These are phyloP conservation scores for Scheffersomyces ergatensis DNA, from an alignment of 805 yeast species.

Conservation along the genomic window DNA sequence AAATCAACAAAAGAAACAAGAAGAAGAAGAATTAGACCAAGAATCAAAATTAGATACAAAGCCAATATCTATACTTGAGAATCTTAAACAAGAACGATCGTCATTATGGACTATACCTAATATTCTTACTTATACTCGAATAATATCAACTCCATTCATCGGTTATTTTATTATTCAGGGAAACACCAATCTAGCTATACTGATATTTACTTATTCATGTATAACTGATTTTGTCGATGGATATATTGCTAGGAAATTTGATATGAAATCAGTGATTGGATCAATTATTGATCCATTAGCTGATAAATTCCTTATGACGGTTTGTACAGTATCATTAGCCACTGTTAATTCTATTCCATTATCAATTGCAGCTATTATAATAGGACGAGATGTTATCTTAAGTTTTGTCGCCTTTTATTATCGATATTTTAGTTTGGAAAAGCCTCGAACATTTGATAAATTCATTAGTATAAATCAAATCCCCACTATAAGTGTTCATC, in stretches of 20 bases:
- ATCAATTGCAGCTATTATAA: conserved; percentile 60
- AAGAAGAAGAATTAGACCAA: too few relatives aligned
- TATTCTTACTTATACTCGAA: conserved; percentile 73
- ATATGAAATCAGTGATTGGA: conserved; percentile 79
- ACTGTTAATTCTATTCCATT: conserved; percentile 67
- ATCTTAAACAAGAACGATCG: neutral
- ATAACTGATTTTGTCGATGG: conserved; percentile 93
- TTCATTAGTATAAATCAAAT: conserved; percentile 71
- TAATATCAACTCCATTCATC: conserved; percentile 78
- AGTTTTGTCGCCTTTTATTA: conserved; percentile 70
- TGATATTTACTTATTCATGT: conserved; percentile 79
- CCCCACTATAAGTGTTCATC: conserved; percentile 84
- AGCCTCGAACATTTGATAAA: conserved; percentile 69
- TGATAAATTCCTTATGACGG: conserved; percentile 85
- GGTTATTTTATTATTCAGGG: conserved; percentile 74
- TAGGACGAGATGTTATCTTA: conserved; percentile 80
- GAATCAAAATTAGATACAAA: too few relatives aligned
- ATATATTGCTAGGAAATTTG: conserved; percentile 76
- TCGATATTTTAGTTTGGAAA: conserved; percentile 70
- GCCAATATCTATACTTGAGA: neutral
- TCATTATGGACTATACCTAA: conserved; percentile 79
- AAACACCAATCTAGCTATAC: conserved; percentile 62
- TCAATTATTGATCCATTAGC: conserved; percentile 94
- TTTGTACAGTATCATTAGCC: conserved; percentile 75
- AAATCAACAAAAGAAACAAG: too few relatives aligned